Base-by-base conservation (phyloP, 2,329 filamentous ascomycete genomes). In the Alternaria consortialis region DNA sequence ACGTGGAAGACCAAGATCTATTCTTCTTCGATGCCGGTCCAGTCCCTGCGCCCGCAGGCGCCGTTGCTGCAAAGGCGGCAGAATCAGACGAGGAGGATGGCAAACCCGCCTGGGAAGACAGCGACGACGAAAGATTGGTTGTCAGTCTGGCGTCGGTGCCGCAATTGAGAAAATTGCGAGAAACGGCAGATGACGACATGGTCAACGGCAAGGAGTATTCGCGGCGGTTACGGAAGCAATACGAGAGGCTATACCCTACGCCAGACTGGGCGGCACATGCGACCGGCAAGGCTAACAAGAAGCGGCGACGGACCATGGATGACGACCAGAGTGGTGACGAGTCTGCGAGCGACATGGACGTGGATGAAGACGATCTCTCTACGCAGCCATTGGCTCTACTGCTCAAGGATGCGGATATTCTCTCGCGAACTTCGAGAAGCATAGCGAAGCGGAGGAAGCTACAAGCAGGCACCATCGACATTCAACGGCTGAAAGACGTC, bases 181-280 rank as follows among this genome's bases (percentile, higher is more conserved):
- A 89, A 52, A 90, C 88, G 2, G 93, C 94, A 74, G 87, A 86
- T 1, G 95, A 99, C 73, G 95, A 99, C 77, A 77, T 97, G 11
- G 87, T 99, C 65, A 92, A 83, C 68, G 95, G 95, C 48, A 89
- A 88, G 63, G 94, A 97, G 77, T 99, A 99, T 79, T 87, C 89
- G 57, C 86, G 86, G 71, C 84, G 95, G 66, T 81, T 99, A 71
- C 88, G 94, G 60, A 88, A 90, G 73, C 94, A 97, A 75, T 97
- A 87, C 64, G 82, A 88, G 73, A 80, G 86, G 53, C 78, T 90
- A 44, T 85, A 90, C 70, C 87, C 88, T 0, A 79, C 81, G 13
- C 88, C 88, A 0, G 84, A 86, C 34, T 91, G 88, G 88, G 87
- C 86, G 9, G 76, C 80, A 37, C 80, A 84, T 4, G 82, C 80